Evolutionary conservation across 2,329 filamentous ascomycete genomes (phyloP).

Genomic region (Eutypa lata): DNA sequence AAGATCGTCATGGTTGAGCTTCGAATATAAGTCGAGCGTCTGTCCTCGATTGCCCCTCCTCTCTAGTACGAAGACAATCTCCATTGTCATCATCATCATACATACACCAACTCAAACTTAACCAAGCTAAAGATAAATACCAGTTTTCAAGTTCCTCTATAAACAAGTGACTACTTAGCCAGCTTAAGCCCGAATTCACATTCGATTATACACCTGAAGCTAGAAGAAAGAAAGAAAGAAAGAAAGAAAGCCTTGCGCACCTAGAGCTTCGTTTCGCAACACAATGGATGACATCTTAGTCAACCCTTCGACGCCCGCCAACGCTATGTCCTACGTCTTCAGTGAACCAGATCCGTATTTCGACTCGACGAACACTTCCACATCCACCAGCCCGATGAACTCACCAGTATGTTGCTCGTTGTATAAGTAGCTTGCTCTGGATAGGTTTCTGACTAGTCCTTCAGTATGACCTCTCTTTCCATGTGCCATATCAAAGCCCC

Average conservation of each 20-base stretch:
- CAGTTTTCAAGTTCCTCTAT: background rate
- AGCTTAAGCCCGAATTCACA: background rate
- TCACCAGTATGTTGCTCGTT: constrained; percentile 29
- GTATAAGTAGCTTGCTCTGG: background rate
- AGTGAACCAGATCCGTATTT: constrained; percentile 34
- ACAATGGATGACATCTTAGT: constrained; percentile 30
- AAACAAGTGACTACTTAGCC: background rate
- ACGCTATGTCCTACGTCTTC: constrained; percentile 31
- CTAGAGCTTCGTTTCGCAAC: background rate
- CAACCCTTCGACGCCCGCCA: constrained; percentile 31
- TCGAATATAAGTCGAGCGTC: constrained; percentile 1
- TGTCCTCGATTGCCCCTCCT: background rate
- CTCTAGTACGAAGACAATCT: background rate
- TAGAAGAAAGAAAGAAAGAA: too few relatives aligned
- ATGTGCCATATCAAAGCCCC: constrained; percentile 20
- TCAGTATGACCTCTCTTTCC: constrained; percentile 32
- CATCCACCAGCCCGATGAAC: constrained; percentile 35
- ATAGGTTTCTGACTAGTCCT: constrained; percentile 9
- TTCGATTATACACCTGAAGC: background rate
- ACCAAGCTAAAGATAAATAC: background rate
- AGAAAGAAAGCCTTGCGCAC: background rate
- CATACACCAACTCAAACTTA: background rate
- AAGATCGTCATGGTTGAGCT: background rate
- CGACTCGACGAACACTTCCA: constrained; percentile 30
- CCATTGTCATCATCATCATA: background rate